A percentile compares a stretch with the other conserved stretches of the same genome.
Evolutionary conservation across 495 filamentous ascomycete genomes (phyloP).

Genomic region (Aspergillus kassunensis): DNA sequence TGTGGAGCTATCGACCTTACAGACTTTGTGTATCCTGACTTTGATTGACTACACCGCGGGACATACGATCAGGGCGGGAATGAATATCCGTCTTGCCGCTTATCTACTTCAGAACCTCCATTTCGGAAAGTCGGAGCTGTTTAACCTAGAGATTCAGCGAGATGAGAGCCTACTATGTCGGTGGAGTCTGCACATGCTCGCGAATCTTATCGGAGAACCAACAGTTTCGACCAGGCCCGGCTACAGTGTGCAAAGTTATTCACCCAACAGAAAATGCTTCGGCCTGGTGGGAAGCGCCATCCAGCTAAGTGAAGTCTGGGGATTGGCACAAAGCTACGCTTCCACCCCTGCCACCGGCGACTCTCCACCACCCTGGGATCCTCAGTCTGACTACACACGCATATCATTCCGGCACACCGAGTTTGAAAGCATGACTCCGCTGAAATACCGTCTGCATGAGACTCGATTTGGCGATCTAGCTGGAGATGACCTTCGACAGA

Average conservation of each 20-base stretch:
- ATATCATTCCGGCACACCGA: constrained; percentile 11
- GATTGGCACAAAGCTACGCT: constrained; percentile 7
- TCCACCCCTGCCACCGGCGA: neutral
- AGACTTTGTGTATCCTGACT: constrained; percentile 2
- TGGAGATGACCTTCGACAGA: neutral
- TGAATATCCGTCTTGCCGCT: neutral
- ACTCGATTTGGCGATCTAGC: constrained; percentile 7
- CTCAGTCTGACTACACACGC: constrained; percentile 8
- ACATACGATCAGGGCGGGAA: neutral
- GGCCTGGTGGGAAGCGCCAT: constrained; percentile 5
- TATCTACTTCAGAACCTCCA: constrained; percentile 1
- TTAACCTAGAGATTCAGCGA: constrained; percentile 1
- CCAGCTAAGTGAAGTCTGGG: constrained; percentile 10
- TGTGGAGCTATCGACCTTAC: constrained; percentile 3
- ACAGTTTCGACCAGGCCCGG: neutral
- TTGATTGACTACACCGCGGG: constrained; percentile 5
- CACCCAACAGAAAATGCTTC: neutral
- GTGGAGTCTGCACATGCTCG: constrained; percentile 12
- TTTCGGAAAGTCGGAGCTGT: neutral
- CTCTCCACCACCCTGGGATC: constrained; percentile 5
- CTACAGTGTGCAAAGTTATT: neutral
- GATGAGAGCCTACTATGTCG: constrained; percentile 4
- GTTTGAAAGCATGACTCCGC: constrained; percentile 8
- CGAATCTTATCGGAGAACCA: constrained; percentile 4
- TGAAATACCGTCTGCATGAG: constrained; percentile 7